Percentiles rank a stretch among this genome's conserved stretches.
These are phyloP conservation scores for Phaeophleospora eucalypticola DNA, from an alignment of 2,329 filamentous ascomycete species.

Conservation along the genomic window DNA sequence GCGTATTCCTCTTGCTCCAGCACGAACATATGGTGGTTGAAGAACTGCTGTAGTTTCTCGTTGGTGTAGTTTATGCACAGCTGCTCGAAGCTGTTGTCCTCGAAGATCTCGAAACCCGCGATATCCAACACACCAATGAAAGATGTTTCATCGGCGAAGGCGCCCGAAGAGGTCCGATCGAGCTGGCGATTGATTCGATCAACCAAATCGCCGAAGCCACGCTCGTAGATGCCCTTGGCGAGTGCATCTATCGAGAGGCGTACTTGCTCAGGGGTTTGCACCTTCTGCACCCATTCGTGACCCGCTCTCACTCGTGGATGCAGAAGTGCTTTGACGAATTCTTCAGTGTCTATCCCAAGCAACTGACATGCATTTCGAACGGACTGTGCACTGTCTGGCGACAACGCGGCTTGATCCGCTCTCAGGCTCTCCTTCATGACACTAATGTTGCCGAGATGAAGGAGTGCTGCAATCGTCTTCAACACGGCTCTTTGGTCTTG, in stretches of 20 bases:
- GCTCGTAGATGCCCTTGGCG: conserved; percentile 95
- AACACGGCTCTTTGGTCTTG: conserved; percentile 80
- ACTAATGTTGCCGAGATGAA: conserved; percentile 88
- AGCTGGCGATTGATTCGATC: conserved; percentile 86
- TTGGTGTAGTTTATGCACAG: conserved; percentile 99
- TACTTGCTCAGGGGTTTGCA: conserved; percentile 95
- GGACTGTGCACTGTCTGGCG: conserved; percentile 68
- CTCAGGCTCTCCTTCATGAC: conserved; percentile 87
- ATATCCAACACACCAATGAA: conserved; percentile 99
- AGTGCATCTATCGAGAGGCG: conserved; percentile 84
- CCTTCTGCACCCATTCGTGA: conserved; percentile 97
- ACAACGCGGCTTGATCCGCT: conserved; percentile 82
- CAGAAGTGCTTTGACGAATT: conserved; percentile 81
- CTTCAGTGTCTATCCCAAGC: conserved; percentile 76
- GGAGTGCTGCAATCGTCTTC: conserved; percentile 80
- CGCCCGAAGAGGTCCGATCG: conserved; percentile 66
- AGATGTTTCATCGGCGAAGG: conserved; percentile 79
- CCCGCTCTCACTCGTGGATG: conserved; percentile 94
- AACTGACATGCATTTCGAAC: conserved; percentile 77
- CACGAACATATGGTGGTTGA: conserved; percentile 99
- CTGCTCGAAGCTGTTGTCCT: conserved; percentile 97
- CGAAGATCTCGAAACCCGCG: conserved; percentile 97
- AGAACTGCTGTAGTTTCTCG: conserved; percentile 98
- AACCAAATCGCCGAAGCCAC: conserved; percentile 89
- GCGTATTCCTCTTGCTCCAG: conserved; percentile 98